Base-by-base conservation (phyloP, 192 early-diverging fungal species). In the Entomortierella chlamydospora region DNA sequence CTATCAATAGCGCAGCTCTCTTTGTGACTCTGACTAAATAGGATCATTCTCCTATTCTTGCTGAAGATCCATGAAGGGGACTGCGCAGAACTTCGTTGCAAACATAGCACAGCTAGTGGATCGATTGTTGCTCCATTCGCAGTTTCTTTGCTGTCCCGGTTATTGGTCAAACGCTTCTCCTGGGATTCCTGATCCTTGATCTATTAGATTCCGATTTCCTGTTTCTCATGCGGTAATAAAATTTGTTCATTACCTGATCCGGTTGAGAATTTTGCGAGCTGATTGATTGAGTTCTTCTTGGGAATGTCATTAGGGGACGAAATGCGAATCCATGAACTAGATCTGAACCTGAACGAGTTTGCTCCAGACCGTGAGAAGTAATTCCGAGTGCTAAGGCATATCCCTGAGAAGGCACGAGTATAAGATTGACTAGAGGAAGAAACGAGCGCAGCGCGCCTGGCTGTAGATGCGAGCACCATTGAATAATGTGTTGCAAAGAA, bases 181-280 rank as follows among this genome's bases (percentile, higher is more conserved):
- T n/a, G 3, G 15, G 47, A 10, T 50, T 50, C 15, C 22, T 8
- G 28, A 54, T 28, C 28, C 52, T 23, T 10, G 18, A 23, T 23
- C n/a, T 28, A 54, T 10, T 54, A 28, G 25, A 54, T 17, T 17
- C 20, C 26, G 26, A n/a, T n/a, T n/a, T 28, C 18, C 53, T 39
- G 28, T 26, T 7, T 31, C 30, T 37, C 34, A 7, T 37, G 4
- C 34, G 10, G 34, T 18, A 7, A 15, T 15, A 30, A 31, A 56
- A 50, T 37, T 9, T 4, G 26, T n/a, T 20, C 5, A 62, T 65
- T 64, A 73, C 70, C 70, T 64, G 70, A 37, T 33, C 61, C 61
- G 15, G 54, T 64, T 18, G 70, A 72, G 34, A 72, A 72, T 7
- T 41, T 33, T 39, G 61, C 61, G 11, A 22, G 70, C 10, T 30